Evolutionary conservation across 2,329 filamentous ascomycete species (phyloP).

Genomic region (Aspergillus tamarii): DNA sequence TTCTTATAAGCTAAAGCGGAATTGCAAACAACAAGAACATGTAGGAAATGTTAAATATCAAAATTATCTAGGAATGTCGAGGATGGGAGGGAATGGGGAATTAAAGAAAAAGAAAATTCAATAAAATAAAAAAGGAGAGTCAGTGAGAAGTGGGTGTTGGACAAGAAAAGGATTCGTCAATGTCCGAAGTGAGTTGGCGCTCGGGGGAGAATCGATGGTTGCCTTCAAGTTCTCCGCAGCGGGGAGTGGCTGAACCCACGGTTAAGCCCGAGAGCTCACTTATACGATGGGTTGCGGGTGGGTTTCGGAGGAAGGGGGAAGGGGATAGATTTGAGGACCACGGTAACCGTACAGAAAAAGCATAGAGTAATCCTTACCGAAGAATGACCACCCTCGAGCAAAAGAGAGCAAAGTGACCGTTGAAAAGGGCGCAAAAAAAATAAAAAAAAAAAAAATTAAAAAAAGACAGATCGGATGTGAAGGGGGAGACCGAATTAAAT

Average conservation of each 20-base stretch:
- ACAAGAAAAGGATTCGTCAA: conserved; percentile 6
- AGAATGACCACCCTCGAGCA: too few species aligned
- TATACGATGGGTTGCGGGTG: neutral
- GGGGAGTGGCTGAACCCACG: conserved; percentile 7
- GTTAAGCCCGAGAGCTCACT: neutral
- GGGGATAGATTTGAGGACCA: neutral
- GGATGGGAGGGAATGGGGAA: conserved; percentile 1
- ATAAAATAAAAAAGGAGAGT: neutral
- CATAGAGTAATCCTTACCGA: neutral
- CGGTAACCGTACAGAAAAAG: neutral
- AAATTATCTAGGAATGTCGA: conserved; percentile 2
- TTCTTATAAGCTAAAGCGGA: neutral
- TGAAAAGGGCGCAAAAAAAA: neutral
- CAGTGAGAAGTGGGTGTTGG: conserved; percentile 5
- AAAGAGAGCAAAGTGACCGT: neutral
- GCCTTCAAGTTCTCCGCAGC: conserved; percentile 15
- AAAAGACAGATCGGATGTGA: conserved; percentile 1
- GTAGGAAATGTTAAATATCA: neutral
- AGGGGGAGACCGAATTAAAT: conserved; percentile 11
- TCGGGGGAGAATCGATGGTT: conserved; percentile 11
- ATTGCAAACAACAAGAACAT: neutral
- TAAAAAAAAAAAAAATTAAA: neutral
- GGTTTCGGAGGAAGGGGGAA: neutral
- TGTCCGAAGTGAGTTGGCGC: conserved; percentile 9
- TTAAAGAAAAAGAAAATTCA: conserved; percentile 1